A percentile compares a stretch with the other conserved stretches of the same genome.
Conservation (phyloP, 106 monocot genomes). For the Dioscorea dumetorum region DNA sequence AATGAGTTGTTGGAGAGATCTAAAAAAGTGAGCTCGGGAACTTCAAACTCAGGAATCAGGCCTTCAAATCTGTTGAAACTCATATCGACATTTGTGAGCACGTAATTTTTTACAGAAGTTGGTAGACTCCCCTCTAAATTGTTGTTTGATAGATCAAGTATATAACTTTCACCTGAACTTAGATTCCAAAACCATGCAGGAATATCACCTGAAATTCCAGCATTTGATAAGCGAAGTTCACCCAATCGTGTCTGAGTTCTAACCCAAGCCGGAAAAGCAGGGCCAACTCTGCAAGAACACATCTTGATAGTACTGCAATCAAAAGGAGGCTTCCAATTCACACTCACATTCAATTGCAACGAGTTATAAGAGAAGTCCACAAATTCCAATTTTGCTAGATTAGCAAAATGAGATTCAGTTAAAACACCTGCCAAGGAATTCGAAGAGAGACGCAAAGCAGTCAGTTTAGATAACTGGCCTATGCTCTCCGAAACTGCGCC, state of each 20-base stretch:
- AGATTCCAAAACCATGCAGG: constrained; percentile 24
- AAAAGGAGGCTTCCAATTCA: constrained; percentile 12
- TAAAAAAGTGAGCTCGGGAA: neutral
- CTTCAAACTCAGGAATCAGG: neutral
- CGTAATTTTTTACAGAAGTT: no score
- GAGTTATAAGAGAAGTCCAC: constrained; percentile 3
- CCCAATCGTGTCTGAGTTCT: neutral
- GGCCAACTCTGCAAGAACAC: constrained; percentile 3
- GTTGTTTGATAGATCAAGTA: neutral
- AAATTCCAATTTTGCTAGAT: neutral
- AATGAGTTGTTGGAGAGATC: constrained; percentile 9
- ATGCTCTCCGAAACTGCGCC: constrained; percentile 9
- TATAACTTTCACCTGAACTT: no score
- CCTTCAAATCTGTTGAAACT: neutral
- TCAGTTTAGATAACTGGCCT: constrained; percentile 10
- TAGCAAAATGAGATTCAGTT: constrained; percentile 16
- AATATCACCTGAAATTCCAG: constrained; percentile 10
- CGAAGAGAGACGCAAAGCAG: neutral
- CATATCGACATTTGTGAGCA: neutral
- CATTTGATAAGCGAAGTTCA: neutral
- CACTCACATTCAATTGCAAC: constrained; percentile 1
- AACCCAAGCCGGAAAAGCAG: constrained; percentile 17
- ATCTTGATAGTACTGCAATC: neutral
- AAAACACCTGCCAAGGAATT: constrained; percentile 2
- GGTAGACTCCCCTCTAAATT: constrained; percentile 9